Conservation (phyloP, 2,329 filamentous ascomycete genomes). For the Akanthomyces muscarius region DNA sequence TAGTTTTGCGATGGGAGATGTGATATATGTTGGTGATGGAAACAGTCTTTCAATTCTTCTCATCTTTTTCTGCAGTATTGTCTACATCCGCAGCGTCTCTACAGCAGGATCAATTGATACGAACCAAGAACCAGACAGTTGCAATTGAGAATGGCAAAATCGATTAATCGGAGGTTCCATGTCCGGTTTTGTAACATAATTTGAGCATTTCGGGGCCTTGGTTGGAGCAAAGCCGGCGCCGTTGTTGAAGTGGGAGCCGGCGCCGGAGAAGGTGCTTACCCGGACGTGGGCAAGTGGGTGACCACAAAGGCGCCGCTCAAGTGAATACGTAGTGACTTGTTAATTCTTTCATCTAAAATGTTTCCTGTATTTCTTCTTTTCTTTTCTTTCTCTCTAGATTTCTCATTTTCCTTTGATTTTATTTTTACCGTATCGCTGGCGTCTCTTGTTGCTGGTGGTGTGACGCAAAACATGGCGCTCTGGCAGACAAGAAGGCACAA, state of each 20-base stretch:
- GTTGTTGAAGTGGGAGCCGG: slow-evolving; percentile 13
- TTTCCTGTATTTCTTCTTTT: no score
- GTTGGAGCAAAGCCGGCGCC: slow-evolving; percentile 7
- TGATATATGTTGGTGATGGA: not conserved
- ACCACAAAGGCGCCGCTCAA: no score
- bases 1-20: not conserved
- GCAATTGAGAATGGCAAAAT: not conserved
- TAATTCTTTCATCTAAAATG: no score
- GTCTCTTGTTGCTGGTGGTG: no score
- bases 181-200: not conserved
- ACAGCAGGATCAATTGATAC: not conserved
- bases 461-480: no score
- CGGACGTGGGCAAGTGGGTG: no score
- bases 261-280: slow-evolving; percentile 1
- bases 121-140: no score
- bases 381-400: no score
- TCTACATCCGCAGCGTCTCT: not conserved
- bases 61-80: not conserved
- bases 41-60: not conserved
- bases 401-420: no score
- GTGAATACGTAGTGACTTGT: no score
- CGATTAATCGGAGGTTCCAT: not conserved
- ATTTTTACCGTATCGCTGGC: no score
- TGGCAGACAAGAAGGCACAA: no score
- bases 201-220: not conserved